A percentile compares a stretch with the other conserved stretches of the same genome.
Evolutionary conservation across 2,329 filamentous ascomycete species (phyloP).

Genomic region (Talaromyces sp.): DNA sequence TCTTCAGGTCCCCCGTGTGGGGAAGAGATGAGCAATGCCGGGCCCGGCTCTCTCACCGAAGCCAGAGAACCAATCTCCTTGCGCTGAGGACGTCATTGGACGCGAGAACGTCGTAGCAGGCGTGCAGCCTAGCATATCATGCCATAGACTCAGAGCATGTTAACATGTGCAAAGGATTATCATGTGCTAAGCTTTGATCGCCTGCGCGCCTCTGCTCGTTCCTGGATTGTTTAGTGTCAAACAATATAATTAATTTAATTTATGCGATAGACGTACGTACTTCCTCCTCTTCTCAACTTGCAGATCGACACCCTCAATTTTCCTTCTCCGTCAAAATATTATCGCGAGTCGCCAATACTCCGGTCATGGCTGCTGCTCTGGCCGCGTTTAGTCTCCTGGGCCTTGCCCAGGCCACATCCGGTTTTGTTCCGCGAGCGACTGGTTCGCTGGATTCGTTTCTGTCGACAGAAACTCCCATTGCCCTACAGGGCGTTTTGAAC

Average conservation of each 20-base stretch:
- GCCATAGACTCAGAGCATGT: not conserved
- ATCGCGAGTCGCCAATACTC: not conserved
- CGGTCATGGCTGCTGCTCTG: not conserved
- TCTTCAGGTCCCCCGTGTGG: not conserved
- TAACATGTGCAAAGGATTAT: not conserved
- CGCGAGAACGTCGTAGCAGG: not conserved
- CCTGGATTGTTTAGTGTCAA: not conserved
- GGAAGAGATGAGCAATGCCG: not conserved
- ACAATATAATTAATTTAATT: not conserved
- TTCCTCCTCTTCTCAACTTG: not conserved
- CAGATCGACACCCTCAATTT: not conserved
- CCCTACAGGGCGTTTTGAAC: slow-evolving; percentile 50
- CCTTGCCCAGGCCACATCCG: not conserved
- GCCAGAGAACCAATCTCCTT: not conserved
- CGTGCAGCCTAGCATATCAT: not conserved
- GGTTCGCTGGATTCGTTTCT: slow-evolving; percentile 34
- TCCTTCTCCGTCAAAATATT: not conserved
- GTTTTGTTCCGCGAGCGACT: slow-evolving; percentile 11
- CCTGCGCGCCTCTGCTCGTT: not conserved
- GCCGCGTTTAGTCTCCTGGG: slow-evolving; percentile 13
- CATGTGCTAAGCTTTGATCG: slow-evolving; percentile 1
- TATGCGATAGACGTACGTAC: not conserved
- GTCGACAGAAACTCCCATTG: slow-evolving; percentile 41
- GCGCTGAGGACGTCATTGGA: not conserved
- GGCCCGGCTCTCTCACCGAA: not conserved